phyloP scores from a whole-genome alignment of 2,329 filamentous ascomycete genomes.

The Mariannaea sp. region DNA sequence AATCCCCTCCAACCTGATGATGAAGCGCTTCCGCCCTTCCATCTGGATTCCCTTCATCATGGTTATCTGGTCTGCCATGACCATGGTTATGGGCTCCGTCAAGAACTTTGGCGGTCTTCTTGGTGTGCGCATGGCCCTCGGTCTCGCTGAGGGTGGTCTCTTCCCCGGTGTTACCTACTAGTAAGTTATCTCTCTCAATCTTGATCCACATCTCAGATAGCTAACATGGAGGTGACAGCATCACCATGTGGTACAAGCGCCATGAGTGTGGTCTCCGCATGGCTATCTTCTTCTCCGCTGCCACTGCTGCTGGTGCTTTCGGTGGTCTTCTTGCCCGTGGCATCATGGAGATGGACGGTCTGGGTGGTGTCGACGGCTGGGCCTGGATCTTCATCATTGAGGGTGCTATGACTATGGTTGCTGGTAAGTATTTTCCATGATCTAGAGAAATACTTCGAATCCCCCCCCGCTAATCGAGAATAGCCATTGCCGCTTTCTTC shows the following conservation, averaged over 20 bases:
- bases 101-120: slow-evolving; percentile 55
- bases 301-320: slow-evolving; percentile 65
- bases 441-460: too few relatives aligned
- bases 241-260: slow-evolving; percentile 63
- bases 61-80: slow-evolving; percentile 54
- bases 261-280: slow-evolving; percentile 66
- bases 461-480: too few relatives aligned
- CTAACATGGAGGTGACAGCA: slow-evolving; percentile 37
- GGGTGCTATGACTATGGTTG: slow-evolving; percentile 53
- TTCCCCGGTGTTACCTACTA: slow-evolving; percentile 68
- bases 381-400: slow-evolving; percentile 81
- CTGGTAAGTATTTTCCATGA: too few relatives aligned
- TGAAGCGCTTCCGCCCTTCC: slow-evolving; percentile 58
- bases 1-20: slow-evolving; percentile 61
- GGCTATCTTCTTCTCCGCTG: slow-evolving; percentile 62
- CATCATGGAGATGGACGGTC: slow-evolving; percentile 61
- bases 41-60: slow-evolving; percentile 59
- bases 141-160: slow-evolving; percentile 59
- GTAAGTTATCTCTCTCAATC: slow-evolving; percentile 28
- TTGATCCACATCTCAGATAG: neutral
- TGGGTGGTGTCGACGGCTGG: slow-evolving; percentile 65
- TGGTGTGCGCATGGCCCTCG: slow-evolving; percentile 52
- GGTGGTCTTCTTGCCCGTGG: slow-evolving; percentile 65
- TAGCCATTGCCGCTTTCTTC: slow-evolving; percentile 55
- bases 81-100: slow-evolving; percentile 59